Conservation (phyloP, 257 asterid genomes). For the Fraxinus excelsior region DNA sequence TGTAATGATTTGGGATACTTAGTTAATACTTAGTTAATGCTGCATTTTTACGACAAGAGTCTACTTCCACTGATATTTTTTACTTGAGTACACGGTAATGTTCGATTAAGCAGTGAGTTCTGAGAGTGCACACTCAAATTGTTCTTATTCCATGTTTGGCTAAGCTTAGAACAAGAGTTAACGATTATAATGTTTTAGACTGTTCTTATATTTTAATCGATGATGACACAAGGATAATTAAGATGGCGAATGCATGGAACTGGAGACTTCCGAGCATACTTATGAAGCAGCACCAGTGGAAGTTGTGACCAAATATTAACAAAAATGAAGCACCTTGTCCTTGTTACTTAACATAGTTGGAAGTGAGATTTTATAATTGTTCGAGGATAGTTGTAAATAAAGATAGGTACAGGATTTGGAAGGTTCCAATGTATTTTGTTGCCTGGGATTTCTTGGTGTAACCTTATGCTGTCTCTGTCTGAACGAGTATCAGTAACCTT, state of each 20-base stretch:
- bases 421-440: constrained; percentile 10
- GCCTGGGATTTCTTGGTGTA: neutral
- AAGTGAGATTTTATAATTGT: constrained; percentile 20
- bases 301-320: constrained; percentile 18
- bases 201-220: too few relatives aligned
- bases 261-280: constrained; percentile 45
- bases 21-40: constrained; percentile 47
- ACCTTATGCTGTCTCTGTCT: too few relatives aligned
- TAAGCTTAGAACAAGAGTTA: too few relatives aligned
- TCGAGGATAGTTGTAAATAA: constrained; percentile 45
- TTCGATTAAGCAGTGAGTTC: too few relatives aligned
- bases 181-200: too few relatives aligned
- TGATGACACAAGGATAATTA: too few relatives aligned
- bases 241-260: constrained; percentile 16
- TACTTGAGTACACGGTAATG: neutral
- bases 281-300: constrained; percentile 44
- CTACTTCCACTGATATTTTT: too few relatives aligned
- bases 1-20: constrained; percentile 95
- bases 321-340: neutral
- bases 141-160: too few relatives aligned
- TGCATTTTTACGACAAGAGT: neutral
- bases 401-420: constrained; percentile 21
- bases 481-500: too few relatives aligned
- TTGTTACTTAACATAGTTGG: neutral
- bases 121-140: too few relatives aligned